A percentile compares a stretch with the other conserved stretches of the same genome.
phyloP scores from a whole-genome alignment of 345 rosid genomes.

The Salix brachista region DNA sequence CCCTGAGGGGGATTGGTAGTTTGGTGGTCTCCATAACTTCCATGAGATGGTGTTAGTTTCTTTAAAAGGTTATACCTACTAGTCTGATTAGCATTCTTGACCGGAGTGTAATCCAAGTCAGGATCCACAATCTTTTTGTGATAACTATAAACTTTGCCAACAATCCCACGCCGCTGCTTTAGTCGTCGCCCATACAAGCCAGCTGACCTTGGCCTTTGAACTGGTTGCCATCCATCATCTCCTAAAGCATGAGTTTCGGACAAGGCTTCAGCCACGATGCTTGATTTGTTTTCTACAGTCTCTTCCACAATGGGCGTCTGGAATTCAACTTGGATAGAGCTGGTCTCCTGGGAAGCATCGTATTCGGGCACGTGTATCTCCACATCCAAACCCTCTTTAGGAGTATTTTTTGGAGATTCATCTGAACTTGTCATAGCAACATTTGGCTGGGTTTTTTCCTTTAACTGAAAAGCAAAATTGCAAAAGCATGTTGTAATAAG shows the following conservation, averaged over 20 bases:
- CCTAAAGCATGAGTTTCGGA: constrained; percentile 59
- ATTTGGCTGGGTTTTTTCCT: constrained; percentile 49
- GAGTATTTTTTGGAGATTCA: constrained; percentile 40
- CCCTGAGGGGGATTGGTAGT: constrained; percentile 47
- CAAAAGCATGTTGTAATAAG: neutral
- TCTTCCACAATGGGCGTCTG: constrained; percentile 46
- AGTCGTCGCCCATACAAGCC: constrained; percentile 63
- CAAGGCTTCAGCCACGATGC: constrained; percentile 27
- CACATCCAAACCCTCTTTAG: constrained; percentile 51
- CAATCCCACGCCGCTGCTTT: constrained; percentile 78
- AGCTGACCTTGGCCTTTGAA: constrained; percentile 84
- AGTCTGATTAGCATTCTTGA: constrained; percentile 53
- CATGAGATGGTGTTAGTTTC: constrained; percentile 62
- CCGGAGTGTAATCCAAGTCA: constrained; percentile 45
- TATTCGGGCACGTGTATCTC: constrained; percentile 34
- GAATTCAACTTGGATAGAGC: constrained; percentile 33
- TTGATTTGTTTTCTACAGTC: constrained; percentile 34
- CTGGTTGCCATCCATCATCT: constrained; percentile 96
- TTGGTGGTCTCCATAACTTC: constrained; percentile 57
- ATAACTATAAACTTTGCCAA: constrained; percentile 64
- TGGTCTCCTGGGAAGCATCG: constrained; percentile 37
- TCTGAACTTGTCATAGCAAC: constrained; percentile 33
- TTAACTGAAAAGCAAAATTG: constrained; percentile 44
- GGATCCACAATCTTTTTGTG: constrained; percentile 67
- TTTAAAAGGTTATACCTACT: constrained; percentile 58